Evolutionary conservation across 148 eudicot genomes (phyloP), one percentile per base, ranked within the genome.

Genomic region (Hydrangea macrophylla): DNA sequence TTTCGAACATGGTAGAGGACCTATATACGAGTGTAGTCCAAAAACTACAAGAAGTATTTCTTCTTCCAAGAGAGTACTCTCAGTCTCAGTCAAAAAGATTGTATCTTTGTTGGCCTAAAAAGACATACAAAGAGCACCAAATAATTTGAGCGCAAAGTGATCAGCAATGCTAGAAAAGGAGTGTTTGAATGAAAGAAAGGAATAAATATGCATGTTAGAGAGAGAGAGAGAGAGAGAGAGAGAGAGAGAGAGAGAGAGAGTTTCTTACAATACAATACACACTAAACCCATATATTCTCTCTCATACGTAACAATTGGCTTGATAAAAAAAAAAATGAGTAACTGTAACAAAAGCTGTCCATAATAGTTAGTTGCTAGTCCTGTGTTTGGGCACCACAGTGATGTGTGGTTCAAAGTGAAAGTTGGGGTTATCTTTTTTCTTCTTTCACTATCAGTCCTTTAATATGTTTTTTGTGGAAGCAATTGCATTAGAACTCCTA

Each of bases 31-130:
- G 62, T 15, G 40, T 23, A 11, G 39, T 63, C 9, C 10, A 28
- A 20, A 28, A n/a, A 26, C 37, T 39, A 33, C 55, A 62, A 54
- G 75, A 26, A 62, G 61, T 36, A 62, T 64, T 28, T 64, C 23
- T 64, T 64, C 51, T 55, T 45, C 57, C 24, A 64, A 32, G 20
- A 30, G 62, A 62, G 39, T 28, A 53, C 69, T 50, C 62, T 61
- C 62, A 79, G 77, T 79, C 81, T 71, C 79, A 79, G 95, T 91
- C 97, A 91, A 91, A 90, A 91, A 84, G 86, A 32, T 69, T 72
- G 62, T 60, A 70, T 85, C 91, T 82, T 90, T 83, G 76, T 71
- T 78, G 76, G 84, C 92, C 89, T 91, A 74, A 84, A 91, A 91
- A 90, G 97, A 88, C 89, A 78, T 88, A 68, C 84, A 81, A 75